Evolutionary conservation across 2,329 filamentous ascomycete genomes (phyloP), one percentile per base, ranked within the genome.

Genomic region (Byssochlamys sp.): DNA sequence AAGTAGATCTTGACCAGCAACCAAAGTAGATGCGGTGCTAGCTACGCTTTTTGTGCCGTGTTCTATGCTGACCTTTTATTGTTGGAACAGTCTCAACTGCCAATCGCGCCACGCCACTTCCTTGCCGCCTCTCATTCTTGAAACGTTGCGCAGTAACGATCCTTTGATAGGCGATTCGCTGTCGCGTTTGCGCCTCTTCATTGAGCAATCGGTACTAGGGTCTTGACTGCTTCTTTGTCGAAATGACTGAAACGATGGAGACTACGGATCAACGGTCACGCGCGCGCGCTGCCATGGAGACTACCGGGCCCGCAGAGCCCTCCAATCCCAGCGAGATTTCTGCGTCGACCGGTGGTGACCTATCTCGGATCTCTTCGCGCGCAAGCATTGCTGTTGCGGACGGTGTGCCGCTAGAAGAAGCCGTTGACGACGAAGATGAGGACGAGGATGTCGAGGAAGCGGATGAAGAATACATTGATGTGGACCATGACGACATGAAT

Each of bases 391-490:
- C 66, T 6, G 60, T 71, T 55, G 62, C 65, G 39, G 66, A 70
- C 56, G 69, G 71, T 1, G 65, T 71, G 35, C 63, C 69, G 3
- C 54, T 70, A n/a, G 31, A 58, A 19, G 54, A 53, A 27, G 58
- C 56, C 25, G 69, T 69, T 5, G 65, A 69, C 19, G 62, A 63
- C 2, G 61, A 63, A 7, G 62, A 65, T 12, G 65, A 68, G 29
- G 64, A 68, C 4, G 69, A 68, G 2, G 65, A 67, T 9, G 67
- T 68, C 2, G 70, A 73, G 26, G 69, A 72, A 33, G 68, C 66
- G 12, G 73, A 75, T 19, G 74, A 74, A 35, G 74, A 74, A 52
- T 76, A 71, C 57, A 71, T 75, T 54, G 69, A 73, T 1, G 72
- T 75, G 10, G 72, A 75, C 51, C 73, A 74, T 59, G 71, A 74